phyloP scores from a whole-genome alignment of 768 basidiomycete genomes.

The Clitopilus hobsonii region DNA sequence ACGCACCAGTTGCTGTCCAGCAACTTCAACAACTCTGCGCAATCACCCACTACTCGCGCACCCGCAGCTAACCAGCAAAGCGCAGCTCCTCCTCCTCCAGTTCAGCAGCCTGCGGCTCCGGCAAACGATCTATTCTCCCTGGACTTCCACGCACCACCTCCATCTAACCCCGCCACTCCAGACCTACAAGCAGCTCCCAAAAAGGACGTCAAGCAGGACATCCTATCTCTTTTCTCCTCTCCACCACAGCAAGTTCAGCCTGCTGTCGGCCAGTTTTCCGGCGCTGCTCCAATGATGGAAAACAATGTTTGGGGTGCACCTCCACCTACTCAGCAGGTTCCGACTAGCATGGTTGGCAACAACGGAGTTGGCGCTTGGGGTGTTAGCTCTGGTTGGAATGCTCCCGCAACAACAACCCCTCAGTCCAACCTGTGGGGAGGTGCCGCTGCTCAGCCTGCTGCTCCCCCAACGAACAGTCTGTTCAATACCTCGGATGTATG shows the following conservation, averaged over 20 bases:
- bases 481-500: slow-evolving; percentile 59
- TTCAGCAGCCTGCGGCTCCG: slow-evolving; percentile 27
- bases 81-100: slow-evolving; percentile 23
- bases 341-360: slow-evolving; percentile 51
- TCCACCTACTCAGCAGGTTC: slow-evolving; percentile 19
- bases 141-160: slow-evolving; percentile 71
- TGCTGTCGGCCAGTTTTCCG: slow-evolving; percentile 30
- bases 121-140: slow-evolving; percentile 76
- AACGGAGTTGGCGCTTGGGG: slow-evolving; percentile 63
- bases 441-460: slow-evolving; percentile 12
- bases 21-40: slow-evolving; percentile 21
- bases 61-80: slow-evolving; percentile 12
- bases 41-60: slow-evolving; percentile 8
- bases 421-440: slow-evolving; percentile 37
- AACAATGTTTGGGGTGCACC: slow-evolving; percentile 21
- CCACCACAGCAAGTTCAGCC: slow-evolving; percentile 32
- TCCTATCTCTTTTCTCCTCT: slow-evolving; percentile 79
- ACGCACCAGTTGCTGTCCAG: slow-evolving; percentile 53
- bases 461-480: slow-evolving; percentile 13
- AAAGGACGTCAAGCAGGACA: slow-evolving; percentile 82
- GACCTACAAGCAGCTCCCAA: slow-evolving; percentile 31
- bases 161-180: slow-evolving; percentile 19
- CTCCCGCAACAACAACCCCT: slow-evolving; percentile 23
- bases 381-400: slow-evolving; percentile 58
- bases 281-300: slow-evolving; percentile 11